Evolutionary conservation across 805 yeast genomes (phyloP), one percentile per base, ranked within the genome.

Genomic region (Kazachstania martiniae): DNA sequence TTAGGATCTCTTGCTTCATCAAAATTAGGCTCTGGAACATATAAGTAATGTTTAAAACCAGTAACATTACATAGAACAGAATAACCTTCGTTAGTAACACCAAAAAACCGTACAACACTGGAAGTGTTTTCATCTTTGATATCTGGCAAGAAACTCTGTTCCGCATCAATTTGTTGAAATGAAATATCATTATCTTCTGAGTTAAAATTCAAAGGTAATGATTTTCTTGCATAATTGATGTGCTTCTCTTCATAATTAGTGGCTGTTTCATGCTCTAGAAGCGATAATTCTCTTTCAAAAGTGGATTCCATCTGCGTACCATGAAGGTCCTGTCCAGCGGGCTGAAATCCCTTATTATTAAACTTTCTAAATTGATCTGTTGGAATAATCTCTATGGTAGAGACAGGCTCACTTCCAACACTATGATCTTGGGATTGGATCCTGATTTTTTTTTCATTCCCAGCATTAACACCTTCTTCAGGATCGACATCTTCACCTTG

Each of bases 111-210:
- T 1, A 87, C 82, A 2, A 73, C 67, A 1, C 80, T 70, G 17
- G 69, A 63, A 4, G 60, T 55, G 25, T 49, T 47, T 21, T 44
- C 46, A 36, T 51, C 61, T 10, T 31, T 35, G 4, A 44, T 34
- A 18, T 32, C 32, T 23, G 72, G 70, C 7, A 70, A 52, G 18
- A 59, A 51, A 3, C 82, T 70, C 47, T 91, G 98, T 48, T 91
- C 97, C 1, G 94, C 95, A 55, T 91, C 98, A 46, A 91, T 63
- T 49, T 91, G 98, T 56, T 91, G 97, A 53, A 87, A 87, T 1
- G 70, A 65, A 18, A 81, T 65, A 46, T 79, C 86, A 25, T 54
- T 50, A 1, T 53, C 52, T 1, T 47, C 44, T 2, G 78, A 67
- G 33, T 68, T 61, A 40, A 77, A 74, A 26, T 61, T 62, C 1